Evolutionary conservation across 768 basidiomycete species (phyloP).

Genomic region (Pisolithus tinctorius): DNA sequence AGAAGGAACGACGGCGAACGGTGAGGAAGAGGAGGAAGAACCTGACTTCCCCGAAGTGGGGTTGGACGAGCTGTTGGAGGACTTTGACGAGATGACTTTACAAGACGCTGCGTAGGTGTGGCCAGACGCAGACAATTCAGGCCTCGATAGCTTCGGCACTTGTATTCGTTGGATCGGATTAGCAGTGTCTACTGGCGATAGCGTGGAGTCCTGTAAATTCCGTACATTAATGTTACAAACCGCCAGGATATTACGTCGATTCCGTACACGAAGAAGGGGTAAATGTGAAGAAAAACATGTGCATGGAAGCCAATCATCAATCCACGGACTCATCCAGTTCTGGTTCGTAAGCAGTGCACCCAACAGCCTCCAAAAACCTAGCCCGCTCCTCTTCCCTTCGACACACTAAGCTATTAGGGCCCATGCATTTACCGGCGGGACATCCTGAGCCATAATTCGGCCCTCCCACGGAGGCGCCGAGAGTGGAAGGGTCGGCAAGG

Average conservation of each 20-base stretch:
- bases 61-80: slow-evolving; percentile 81
- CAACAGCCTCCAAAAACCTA: slow-evolving; percentile 37
- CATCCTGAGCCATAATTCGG: slow-evolving; percentile 11
- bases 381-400: slow-evolving; percentile 36
- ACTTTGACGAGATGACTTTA: slow-evolving; percentile 88
- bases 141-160: not conserved
- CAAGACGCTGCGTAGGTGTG: slow-evolving; percentile 27
- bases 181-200: no score
- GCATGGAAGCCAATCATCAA: not conserved
- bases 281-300: no score
- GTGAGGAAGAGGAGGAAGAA: slow-evolving; percentile 57
- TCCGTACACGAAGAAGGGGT: no score
- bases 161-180: no score
- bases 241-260: no score
- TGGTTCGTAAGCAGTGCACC: slow-evolving; percentile 44
- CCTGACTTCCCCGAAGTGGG: slow-evolving; percentile 83
- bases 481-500: slow-evolving; percentile 16
- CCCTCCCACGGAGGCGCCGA: slow-evolving; percentile 10
- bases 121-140: not conserved
- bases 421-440: slow-evolving; percentile 35
- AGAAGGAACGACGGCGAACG: slow-evolving; percentile 17
- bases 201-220: no score
- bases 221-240: no score
- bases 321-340: slow-evolving; percentile 3
- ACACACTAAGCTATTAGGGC: slow-evolving; percentile 33